Evolutionary conservation across 306 rosid genomes (phyloP).

Genomic region (Cucurbita pepo): DNA sequence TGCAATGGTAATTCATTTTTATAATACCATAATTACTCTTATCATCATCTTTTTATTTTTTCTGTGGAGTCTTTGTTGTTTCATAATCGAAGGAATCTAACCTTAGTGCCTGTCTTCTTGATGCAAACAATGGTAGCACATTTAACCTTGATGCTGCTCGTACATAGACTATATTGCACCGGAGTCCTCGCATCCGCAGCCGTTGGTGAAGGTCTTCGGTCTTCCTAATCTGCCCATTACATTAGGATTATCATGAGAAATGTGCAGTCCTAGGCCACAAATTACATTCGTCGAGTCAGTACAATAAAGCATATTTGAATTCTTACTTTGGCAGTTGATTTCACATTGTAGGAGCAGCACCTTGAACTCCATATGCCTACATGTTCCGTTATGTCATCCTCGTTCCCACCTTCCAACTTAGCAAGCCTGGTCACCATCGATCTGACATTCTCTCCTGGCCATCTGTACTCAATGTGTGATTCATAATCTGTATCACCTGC

Average conservation of each 20-base stretch:
- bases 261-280: background rate
- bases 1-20: background rate
- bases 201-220: conserved; percentile 44
- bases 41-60: background rate
- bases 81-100: conserved; percentile 11
- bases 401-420: conserved; percentile 33
- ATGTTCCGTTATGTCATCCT: conserved; percentile 32
- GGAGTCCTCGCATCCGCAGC: conserved; percentile 70
- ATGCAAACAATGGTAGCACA: conserved; percentile 54
- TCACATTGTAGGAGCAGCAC: conserved; percentile 50
- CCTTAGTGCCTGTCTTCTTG: conserved; percentile 73
- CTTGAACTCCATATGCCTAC: conserved; percentile 30
- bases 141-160: conserved; percentile 48
- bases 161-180: conserved; percentile 57
- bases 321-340: conserved; percentile 3
- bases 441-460: conserved; percentile 69
- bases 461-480: conserved; percentile 48
- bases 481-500: conserved; percentile 52
- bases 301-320: background rate
- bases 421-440: conserved; percentile 47
- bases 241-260: conserved; percentile 2
- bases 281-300: background rate
- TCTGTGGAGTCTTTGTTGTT: background rate
- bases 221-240: conserved; percentile 27
- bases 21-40: background rate